phyloP scores from a whole-genome alignment of 2,329 filamentous ascomycete genomes.

The Fusarium pseudograminearum region DNA sequence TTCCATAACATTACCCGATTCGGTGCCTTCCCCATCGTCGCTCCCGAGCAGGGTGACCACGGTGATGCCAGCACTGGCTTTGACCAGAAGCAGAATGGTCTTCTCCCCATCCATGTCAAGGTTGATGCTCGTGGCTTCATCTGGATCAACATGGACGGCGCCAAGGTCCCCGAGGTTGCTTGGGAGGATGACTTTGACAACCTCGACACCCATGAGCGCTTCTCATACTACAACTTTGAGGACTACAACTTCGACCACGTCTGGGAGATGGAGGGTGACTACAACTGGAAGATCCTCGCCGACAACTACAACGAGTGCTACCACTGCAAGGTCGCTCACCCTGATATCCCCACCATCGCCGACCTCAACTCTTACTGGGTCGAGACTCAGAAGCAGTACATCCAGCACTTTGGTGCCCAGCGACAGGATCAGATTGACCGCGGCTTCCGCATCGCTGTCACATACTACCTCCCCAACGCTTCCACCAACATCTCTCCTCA shows the following conservation, averaged over 20 bases:
- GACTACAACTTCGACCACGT: constrained; percentile 68
- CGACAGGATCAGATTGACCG: constrained; percentile 61
- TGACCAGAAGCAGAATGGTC: constrained; percentile 66
- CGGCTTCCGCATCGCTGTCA: constrained; percentile 60
- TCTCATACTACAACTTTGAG: constrained; percentile 61
- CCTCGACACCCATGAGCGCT: constrained; percentile 60
- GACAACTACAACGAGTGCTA: constrained; percentile 78
- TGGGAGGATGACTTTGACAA: constrained; percentile 66
- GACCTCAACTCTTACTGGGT: constrained; percentile 68
- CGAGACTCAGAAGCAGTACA: constrained; percentile 60
- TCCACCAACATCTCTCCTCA: constrained; percentile 66
- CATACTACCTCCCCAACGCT: constrained; percentile 64
- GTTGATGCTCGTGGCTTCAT: constrained; percentile 67
- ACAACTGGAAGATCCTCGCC: constrained; percentile 71
- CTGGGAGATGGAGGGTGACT: constrained; percentile 68
- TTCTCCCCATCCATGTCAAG: constrained; percentile 67
- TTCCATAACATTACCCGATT: constrained; percentile 75
- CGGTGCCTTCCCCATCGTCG: constrained; percentile 66
- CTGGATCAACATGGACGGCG: constrained; percentile 68
- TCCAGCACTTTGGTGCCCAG: constrained; percentile 63
- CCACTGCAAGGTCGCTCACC: constrained; percentile 70
- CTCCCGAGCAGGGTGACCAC: constrained; percentile 58
- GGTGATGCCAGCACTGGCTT: constrained; percentile 68
- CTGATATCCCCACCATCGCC: constrained; percentile 67
- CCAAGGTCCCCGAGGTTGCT: constrained; percentile 58